A percentile compares a stretch with the other conserved stretches of the same genome.
phyloP scores from a whole-genome alignment of 345 rosid species.

The Brassica nigra region DNA sequence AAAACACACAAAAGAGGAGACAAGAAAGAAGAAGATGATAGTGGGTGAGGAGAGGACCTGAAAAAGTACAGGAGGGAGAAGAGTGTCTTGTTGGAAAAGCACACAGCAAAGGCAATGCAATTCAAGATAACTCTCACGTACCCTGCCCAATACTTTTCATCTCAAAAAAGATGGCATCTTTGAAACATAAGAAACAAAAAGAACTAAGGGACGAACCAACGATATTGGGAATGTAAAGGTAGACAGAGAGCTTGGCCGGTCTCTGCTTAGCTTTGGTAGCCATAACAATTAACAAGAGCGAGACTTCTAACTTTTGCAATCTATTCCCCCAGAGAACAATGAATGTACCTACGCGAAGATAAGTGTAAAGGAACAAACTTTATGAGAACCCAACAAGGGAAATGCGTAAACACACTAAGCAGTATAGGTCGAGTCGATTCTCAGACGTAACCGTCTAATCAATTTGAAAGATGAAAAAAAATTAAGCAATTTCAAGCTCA shows the following conservation, averaged over 20 bases:
- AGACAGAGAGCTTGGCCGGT: conserved; percentile 62
- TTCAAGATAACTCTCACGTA: conserved; percentile 79
- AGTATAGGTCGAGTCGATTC: conserved; percentile 3
- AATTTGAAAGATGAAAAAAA: background rate
- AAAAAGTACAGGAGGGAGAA: conserved; percentile 73
- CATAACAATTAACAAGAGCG: conserved; percentile 40
- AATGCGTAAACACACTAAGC: background rate
- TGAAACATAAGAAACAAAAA: background rate
- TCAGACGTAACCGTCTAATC: conserved; percentile 4
- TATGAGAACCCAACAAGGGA: conserved; percentile 6
- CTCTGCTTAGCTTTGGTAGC: conserved; percentile 53
- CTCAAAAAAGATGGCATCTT: background rate
- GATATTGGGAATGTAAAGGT: conserved; percentile 83
- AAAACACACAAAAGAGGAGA: background rate
- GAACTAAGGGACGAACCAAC: conserved; percentile 55
- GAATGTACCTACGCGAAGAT: background rate
- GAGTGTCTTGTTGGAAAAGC: conserved; percentile 77
- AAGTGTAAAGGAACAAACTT: conserved; percentile 1
- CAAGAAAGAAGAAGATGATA: background rate
- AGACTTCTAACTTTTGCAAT: conserved; percentile 17
- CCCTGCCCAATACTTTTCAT: conserved; percentile 41
- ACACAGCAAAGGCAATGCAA: conserved; percentile 71
- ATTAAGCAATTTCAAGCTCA: background rate
- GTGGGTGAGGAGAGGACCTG: conserved; percentile 48
- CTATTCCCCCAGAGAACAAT: background rate